Base-by-base conservation (phyloP, 1,284 basidiomycete genomes). In the Polyporus tsugae region DNA sequence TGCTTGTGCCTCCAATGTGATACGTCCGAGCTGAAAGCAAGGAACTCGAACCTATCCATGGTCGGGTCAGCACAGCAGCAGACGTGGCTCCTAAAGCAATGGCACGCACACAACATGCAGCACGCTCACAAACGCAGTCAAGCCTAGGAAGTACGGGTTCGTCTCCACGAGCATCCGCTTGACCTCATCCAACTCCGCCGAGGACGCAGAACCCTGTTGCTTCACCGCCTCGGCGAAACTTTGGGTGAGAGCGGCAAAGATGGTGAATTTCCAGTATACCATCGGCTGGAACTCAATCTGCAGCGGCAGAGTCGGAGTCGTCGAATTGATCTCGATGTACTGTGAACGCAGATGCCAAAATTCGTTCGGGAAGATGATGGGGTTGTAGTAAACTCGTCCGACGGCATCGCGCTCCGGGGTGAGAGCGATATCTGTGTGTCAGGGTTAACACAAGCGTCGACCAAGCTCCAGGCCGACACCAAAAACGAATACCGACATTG, bases 101-200 rank as follows among this genome's bases (percentile, higher is more conserved):
- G 10, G 52, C 13, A 86, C 92, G 80, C 75, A 96, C 89, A 99
- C 79, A 71, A 91, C 89, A 82, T 99, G 97, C 71, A 99, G 80
- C 33, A 98, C 73, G 74, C 93, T 94, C 74, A 99, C 97, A 38
- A 94, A 67, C 9, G 82, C 93, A 1, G 95, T 96, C 68, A 95
- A 82, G 33, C 85, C 91, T 60, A 99, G 85, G 82, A 98, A 92
- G 85, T 91, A 96, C 15, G 96, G 94, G 78, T 95, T 97, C 2
- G 97, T 98, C 83, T 98, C 95, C n/a, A 91, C 84, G 60, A 98
- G 82, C 91, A 97, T 96, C 72, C 96, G 85, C 83, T 98, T 98
- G 75, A 98, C 82, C 82, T 97, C 96, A 79, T 98, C 97, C 58
- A 98, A 79, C 80, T 98, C 96, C 15, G 89, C 89, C 4, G 87